Evolutionary conservation across 2,329 filamentous ascomycete genomes (phyloP), one percentile per base, ranked within the genome.

Genomic region (Pyrenophora tritici-repentis): DNA sequence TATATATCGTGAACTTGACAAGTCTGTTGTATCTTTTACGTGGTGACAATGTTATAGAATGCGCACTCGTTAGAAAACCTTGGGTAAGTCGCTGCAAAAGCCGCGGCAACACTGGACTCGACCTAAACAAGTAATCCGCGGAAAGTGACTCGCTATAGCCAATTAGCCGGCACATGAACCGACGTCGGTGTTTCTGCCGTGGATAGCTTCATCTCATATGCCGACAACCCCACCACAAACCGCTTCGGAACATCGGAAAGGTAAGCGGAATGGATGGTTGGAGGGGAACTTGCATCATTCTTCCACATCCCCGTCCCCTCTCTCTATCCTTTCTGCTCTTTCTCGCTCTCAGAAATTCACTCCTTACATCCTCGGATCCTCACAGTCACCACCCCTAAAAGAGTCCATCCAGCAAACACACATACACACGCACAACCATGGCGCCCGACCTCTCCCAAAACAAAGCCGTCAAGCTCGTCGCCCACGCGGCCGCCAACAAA

Each of bases 401-500:
- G 6, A 24, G 22, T 20, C 18, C 22, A 7, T 24, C 22, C 22
- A 24, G 8, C 3, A 24, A 24, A 29, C 26, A 10, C 26, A 29
- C 26, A 12, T 13, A 31, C 17, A 43, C 20, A 26, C 16, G 12
- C 9, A 9, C 6, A 24, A 35, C 8, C 31, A 83, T 83, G 32
- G 82, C 82, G 1, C 54, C 64, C 26, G 78, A 81, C 65, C 76
- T 73, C 32, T 83, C 84, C 47, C 62, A 71, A 22, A 71, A 72
- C 53, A 65, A 63, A 44, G 68, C 70, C 10, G 61, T 72, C 20
- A 66, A 63, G 65, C 83, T 86, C 63, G 79, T 86, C 63, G 77
- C 83, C 61, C 79, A 81, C 48, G 84, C 84, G 47, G 75, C 77
- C 39, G 72, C 76, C 18, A 80, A 81, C 62, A 76, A 79, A 29